A percentile compares a stretch with the other conserved stretches of the same genome.
Evolutionary conservation across 192 early-diverging fungal species (phyloP).

Genomic region (Backusella tarrabulga): DNA sequence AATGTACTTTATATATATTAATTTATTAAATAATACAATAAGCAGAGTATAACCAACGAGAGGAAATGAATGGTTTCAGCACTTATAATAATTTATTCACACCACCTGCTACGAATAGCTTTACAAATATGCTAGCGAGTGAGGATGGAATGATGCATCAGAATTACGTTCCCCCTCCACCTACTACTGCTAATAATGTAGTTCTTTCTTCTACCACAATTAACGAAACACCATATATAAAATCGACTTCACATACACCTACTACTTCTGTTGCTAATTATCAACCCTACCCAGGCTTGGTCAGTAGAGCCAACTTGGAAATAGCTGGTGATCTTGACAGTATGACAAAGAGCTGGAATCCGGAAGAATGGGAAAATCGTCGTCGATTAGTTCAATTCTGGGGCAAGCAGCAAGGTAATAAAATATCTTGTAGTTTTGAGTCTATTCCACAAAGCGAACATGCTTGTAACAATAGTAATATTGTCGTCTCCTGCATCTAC

Average conservation of each 20-base stretch:
- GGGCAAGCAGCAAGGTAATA: conserved; percentile 30
- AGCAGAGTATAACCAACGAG: neutral
- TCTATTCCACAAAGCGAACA: neutral
- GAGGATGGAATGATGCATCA: neutral
- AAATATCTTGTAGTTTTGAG: neutral
- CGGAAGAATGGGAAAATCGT: conserved; percentile 58
- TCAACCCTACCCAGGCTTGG: neutral
- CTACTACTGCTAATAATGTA: neutral
- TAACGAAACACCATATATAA: neutral
- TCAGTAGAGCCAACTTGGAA: conserved; percentile 55
- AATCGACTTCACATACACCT: neutral
- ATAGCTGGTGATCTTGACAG: conserved; percentile 63
- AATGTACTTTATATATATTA: neutral
- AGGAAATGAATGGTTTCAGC: neutral
- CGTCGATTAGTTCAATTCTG: conserved; percentile 77
- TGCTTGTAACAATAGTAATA: neutral
- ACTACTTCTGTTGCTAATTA: neutral
- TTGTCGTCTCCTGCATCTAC: conserved; percentile 71
- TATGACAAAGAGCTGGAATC: conserved; percentile 63
- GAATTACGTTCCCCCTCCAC: neutral
- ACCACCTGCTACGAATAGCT: neutral
- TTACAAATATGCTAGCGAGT: neutral
- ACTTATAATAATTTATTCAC: neutral
- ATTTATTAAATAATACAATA: neutral
- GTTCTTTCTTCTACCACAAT: neutral